phyloP scores from a whole-genome alignment of 2,329 filamentous ascomycete species.

The Aspergillus alliaceus region DNA sequence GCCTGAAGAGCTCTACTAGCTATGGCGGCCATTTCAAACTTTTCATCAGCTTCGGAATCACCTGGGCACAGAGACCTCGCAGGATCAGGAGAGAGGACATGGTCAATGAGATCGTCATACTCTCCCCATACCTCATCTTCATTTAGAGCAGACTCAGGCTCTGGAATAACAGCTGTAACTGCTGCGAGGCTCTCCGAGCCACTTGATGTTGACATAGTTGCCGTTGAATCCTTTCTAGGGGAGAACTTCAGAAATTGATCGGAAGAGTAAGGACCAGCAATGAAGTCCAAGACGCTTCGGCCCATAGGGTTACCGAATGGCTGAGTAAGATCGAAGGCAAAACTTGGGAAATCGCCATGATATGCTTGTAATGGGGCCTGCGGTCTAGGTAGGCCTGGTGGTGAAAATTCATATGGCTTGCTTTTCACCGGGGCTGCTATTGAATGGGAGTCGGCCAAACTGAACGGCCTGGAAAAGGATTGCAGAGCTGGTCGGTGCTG shows the following conservation, averaged over 20 bases:
- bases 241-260: slow-evolving; percentile 74
- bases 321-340: slow-evolving; percentile 27
- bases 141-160: slow-evolving; percentile 60
- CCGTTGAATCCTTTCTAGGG: slow-evolving; percentile 69
- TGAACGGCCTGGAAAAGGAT: slow-evolving; percentile 85
- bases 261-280: slow-evolving; percentile 39
- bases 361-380: not conserved
- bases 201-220: slow-evolving; percentile 65
- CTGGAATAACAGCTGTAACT: slow-evolving; percentile 67
- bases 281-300: slow-evolving; percentile 31
- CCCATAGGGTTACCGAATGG: slow-evolving; percentile 35
- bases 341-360: not conserved
- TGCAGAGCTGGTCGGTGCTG: slow-evolving; percentile 67
- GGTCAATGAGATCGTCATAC: slow-evolving; percentile 84
- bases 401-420: slow-evolving; percentile 23
- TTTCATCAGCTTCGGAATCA: slow-evolving; percentile 22
- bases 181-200: slow-evolving; percentile 62
- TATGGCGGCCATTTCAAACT: slow-evolving; percentile 38
- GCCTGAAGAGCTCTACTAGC: slow-evolving; percentile 41
- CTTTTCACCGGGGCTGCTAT: slow-evolving; percentile 29
- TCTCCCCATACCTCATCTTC: slow-evolving; percentile 95
- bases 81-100: slow-evolving; percentile 55
- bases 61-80: slow-evolving; percentile 17
- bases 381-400: slow-evolving; percentile 14
- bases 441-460: slow-evolving; percentile 47